Percentiles rank a stretch among this genome's conserved stretches.
Conservation (phyloP, 352 stramenopile genomes). For the Poterioochromonas sp. region DNA sequence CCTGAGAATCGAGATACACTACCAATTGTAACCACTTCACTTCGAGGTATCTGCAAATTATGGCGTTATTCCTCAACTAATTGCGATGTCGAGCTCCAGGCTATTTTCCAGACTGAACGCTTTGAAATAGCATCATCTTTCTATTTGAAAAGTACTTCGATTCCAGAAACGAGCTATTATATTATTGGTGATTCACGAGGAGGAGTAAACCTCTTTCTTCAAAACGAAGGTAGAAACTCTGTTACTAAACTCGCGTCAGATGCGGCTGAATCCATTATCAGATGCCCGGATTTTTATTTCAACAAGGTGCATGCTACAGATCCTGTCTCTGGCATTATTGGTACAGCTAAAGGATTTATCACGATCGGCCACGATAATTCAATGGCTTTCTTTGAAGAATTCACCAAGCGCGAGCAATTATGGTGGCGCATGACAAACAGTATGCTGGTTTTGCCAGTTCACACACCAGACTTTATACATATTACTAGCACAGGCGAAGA, state of each 20-base stretch:
- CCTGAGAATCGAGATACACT: too few relatives aligned
- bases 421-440: neutral
- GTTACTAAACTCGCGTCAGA: too few relatives aligned
- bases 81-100: neutral
- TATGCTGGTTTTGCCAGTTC: neutral
- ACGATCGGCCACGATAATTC: neutral
- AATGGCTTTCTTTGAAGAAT: neutral
- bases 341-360: neutral
- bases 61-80: neutral
- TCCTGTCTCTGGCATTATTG: neutral
- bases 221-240: neutral
- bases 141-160: neutral
- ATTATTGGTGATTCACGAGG: neutral
- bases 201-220: neutral
- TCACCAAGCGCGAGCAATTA: neutral
- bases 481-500: neutral
- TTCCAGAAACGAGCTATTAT: neutral
- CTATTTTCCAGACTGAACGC: neutral
- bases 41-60: neutral
- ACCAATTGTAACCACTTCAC: neutral
- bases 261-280: too few relatives aligned
- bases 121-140: neutral
- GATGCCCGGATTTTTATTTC: slow-evolving; percentile 1
- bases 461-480: neutral
- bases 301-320: neutral